A percentile compares a stretch with the other conserved stretches of the same genome.
These are phyloP conservation scores for Clarireedia monteithiana DNA, from an alignment of 2,329 filamentous ascomycete genomes.

Conservation along the genomic window DNA sequence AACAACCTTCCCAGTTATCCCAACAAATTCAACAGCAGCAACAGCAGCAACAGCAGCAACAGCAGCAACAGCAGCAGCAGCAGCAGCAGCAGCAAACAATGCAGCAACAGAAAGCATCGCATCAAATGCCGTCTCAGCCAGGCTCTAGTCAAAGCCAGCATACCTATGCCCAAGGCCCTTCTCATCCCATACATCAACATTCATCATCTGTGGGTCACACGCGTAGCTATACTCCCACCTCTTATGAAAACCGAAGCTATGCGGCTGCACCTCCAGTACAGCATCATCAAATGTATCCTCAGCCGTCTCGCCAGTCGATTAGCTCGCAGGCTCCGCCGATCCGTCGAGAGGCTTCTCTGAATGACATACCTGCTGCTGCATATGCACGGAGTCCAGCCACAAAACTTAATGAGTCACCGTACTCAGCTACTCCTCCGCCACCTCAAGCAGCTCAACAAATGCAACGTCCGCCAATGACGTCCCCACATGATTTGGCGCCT, in stretches of 20 bases:
- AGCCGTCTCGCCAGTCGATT: constrained; percentile 24
- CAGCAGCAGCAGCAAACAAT: constrained; percentile 10
- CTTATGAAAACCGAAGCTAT: constrained; percentile 33
- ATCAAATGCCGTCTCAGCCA: constrained; percentile 39
- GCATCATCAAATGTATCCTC: constrained; percentile 28
- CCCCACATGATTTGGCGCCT: constrained; percentile 22
- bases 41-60: constrained; percentile 11
- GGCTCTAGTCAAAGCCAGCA: constrained; percentile 32
- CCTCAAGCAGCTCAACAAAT: constrained; percentile 14
- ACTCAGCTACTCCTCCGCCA: constrained; percentile 26
- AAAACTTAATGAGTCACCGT: constrained; percentile 28
- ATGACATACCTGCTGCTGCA: constrained; percentile 22
- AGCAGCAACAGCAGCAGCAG: too few species aligned
- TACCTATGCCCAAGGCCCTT: constrained; percentile 41
- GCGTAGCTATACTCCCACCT: constrained; percentile 26
- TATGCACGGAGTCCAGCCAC: constrained; percentile 22
- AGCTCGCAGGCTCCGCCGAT: constrained; percentile 20
- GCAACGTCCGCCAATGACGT: constrained; percentile 20
- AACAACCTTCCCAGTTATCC: constrained; percentile 4
- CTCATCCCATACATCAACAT: constrained; percentile 41
- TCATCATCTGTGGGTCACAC: constrained; percentile 27
- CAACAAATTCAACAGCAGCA: constrained; percentile 7
- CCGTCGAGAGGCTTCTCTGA: constrained; percentile 25
- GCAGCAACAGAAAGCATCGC: constrained; percentile 32
- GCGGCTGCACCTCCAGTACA: constrained; percentile 29